phyloP scores from a whole-genome alignment of 208 protist species.

The Trypanosoma platydactyli region DNA sequence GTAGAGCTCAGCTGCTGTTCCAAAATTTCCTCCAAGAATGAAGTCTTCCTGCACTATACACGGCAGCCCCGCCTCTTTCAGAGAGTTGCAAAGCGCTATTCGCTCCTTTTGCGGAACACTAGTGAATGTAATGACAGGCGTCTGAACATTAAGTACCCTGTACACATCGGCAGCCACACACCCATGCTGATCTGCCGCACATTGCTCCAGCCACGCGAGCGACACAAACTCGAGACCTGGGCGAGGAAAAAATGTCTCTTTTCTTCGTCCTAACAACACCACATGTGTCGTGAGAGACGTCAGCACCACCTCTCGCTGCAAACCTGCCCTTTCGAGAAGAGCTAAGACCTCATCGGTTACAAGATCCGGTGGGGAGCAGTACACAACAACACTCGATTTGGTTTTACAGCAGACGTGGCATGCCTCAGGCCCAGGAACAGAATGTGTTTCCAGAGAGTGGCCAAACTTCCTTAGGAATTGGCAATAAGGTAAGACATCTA shows the following conservation, averaged over 20 bases:
- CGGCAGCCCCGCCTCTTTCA: constrained; percentile 30
- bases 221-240: constrained; percentile 63
- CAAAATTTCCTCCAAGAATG: constrained; percentile 25
- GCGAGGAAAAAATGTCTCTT: constrained; percentile 41
- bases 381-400: constrained; percentile 1
- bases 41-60: constrained; percentile 49
- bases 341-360: constrained; percentile 8
- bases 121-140: constrained; percentile 55
- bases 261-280: constrained; percentile 17
- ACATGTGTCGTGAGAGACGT: constrained; percentile 56
- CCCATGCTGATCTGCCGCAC: constrained; percentile 32
- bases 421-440: not conserved
- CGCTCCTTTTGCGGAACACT: constrained; percentile 36
- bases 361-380: constrained; percentile 22
- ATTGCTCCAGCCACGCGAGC: constrained; percentile 51
- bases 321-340: constrained; percentile 5
- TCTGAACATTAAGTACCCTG: constrained; percentile 33
- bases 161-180: constrained; percentile 39
- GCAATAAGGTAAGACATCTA: constrained; percentile 9
- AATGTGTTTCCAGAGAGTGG: not conserved
- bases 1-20: not conserved
- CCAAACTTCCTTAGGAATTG: constrained; percentile 18
- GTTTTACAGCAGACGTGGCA: not conserved
- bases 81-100: constrained; percentile 25
- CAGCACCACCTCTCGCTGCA: not conserved